Conservation (phyloP, 2,329 filamentous ascomycete genomes). For the Fusarium dlaminii region DNA sequence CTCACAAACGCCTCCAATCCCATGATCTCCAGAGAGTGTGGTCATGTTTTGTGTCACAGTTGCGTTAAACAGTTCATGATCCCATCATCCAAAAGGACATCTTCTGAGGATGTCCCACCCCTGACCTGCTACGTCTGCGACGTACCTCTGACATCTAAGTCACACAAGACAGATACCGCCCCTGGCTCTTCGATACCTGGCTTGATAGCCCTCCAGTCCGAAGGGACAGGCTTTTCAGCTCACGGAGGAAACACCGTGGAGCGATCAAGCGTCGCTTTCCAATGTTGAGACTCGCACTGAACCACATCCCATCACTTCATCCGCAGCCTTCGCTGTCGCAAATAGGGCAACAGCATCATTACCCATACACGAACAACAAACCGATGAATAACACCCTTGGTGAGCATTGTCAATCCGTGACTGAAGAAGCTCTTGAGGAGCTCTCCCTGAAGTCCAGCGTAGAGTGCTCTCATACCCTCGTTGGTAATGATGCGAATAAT, state of each 20-base stretch:
- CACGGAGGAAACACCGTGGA: constrained; percentile 85
- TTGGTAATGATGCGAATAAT: constrained; percentile 66
- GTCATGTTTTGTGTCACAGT: constrained; percentile 87
- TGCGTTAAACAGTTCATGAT: constrained; percentile 88
- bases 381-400: constrained; percentile 81
- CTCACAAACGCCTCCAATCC: constrained; percentile 86
- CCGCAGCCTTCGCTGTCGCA: constrained; percentile 37
- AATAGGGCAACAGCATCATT: constrained; percentile 47
- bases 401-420: constrained; percentile 87
- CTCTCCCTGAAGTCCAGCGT: constrained; percentile 79
- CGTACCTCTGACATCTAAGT: constrained; percentile 70
- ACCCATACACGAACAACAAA: constrained; percentile 79
- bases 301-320: constrained; percentile 23
- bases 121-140: constrained; percentile 85
- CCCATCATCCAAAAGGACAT: constrained; percentile 55
- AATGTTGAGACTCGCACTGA: constrained; percentile 66
- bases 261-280: constrained; percentile 81
- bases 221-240: constrained; percentile 92
- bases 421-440: constrained; percentile 85
- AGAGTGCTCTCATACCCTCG: constrained; percentile 76
- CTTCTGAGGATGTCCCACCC: constrained; percentile 57
- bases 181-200: constrained; percentile 73
- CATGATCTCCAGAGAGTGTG: constrained; percentile 85
- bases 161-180: constrained; percentile 51
- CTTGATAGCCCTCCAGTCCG: constrained; percentile 80